phyloP scores from a whole-genome alignment of 2,329 filamentous ascomycete species.

The Alternaria sp. region DNA sequence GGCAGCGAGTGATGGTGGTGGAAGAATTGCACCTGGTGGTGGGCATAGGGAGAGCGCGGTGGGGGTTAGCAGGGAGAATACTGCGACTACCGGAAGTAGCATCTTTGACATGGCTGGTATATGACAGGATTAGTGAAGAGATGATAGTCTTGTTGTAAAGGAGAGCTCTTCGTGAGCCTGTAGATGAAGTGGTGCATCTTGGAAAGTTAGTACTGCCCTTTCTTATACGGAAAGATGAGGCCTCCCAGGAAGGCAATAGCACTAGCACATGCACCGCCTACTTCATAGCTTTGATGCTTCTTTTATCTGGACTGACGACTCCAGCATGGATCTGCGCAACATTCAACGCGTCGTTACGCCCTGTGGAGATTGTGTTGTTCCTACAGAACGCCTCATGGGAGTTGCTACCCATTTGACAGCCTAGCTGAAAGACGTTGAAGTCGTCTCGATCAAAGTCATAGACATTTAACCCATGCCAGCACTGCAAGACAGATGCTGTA shows the following conservation, averaged over 20 bases:
- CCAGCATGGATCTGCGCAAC: not conserved
- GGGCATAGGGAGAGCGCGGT: constrained; percentile 21
- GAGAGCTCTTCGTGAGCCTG: not conserved
- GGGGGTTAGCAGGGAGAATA: not conserved
- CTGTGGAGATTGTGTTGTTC: not conserved
- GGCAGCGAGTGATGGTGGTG: constrained; percentile 18
- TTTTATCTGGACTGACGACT: not conserved
- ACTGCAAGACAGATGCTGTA: not conserved
- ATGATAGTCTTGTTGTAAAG: not conserved
- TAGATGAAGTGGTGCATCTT: not conserved
- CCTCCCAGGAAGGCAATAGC: not conserved
- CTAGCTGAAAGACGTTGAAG: not conserved
- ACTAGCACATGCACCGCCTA: not conserved
- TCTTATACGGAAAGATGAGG: not conserved
- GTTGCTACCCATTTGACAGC: not conserved
- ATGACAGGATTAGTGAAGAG: not conserved
- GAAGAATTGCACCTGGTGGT: constrained; percentile 30
- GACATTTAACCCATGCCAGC: too few species aligned
- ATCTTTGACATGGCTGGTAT: not conserved
- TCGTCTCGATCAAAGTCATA: not conserved
- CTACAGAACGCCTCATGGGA: not conserved
- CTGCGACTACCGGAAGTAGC: not conserved
- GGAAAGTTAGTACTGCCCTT: not conserved
- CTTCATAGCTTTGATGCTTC: not conserved
- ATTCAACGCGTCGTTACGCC: not conserved